Conservation (phyloP, 2,329 filamentous ascomycete species). For the Neofusicoccum umdonicola region DNA sequence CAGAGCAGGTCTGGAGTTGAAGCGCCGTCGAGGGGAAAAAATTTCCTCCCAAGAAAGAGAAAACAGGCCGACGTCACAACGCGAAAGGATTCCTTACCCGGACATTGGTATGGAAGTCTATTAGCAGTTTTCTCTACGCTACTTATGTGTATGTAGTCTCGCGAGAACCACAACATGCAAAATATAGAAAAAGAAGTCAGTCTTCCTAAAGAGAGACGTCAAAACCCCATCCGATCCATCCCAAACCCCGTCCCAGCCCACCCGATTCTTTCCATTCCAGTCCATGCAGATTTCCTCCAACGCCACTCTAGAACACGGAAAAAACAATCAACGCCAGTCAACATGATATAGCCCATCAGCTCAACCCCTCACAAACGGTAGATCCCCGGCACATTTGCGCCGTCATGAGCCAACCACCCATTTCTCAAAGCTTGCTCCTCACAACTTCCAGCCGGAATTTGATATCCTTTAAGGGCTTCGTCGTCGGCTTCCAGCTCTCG, state of each 20-base stretch:
- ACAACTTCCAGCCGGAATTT: constrained; percentile 92
- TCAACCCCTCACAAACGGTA: background rate
- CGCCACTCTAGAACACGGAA: background rate
- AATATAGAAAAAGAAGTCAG: background rate
- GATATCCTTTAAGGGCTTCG: constrained; percentile 91
- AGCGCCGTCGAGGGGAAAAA: background rate
- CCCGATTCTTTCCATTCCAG: no score
- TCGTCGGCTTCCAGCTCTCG: constrained; percentile 87
- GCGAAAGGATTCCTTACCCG: no score
- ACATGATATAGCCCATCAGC: background rate
- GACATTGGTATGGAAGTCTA: background rate
- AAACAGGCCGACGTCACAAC: no score
- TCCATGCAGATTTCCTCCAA: background rate
- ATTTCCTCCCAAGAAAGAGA: background rate
- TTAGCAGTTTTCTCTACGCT: constrained; percentile 7
- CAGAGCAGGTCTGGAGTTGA: no score
- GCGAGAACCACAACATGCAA: background rate
- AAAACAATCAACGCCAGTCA: background rate
- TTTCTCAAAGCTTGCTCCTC: constrained; percentile 69
- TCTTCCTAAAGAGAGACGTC: background rate
- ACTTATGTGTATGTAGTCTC: background rate
- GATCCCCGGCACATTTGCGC: background rate
- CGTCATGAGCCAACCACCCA: background rate
- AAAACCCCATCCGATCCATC: background rate
- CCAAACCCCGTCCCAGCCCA: background rate